Evolutionary conservation across 2,329 filamentous ascomycete species (phyloP), one percentile per base, ranked within the genome.

Genomic region (Mycosphaerella sp.): DNA sequence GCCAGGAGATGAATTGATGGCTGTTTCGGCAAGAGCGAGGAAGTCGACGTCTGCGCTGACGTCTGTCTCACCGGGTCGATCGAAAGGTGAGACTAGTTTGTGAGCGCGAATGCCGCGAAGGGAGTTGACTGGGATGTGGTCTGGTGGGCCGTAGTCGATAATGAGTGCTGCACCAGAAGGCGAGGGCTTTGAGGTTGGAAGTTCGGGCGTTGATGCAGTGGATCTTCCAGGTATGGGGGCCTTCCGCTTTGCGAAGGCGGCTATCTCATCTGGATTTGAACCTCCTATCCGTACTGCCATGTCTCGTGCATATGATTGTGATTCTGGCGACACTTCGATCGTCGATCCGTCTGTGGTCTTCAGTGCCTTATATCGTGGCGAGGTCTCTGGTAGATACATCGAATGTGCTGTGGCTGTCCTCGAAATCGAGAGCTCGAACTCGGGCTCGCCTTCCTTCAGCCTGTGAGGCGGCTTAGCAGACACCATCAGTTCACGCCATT

Each of bases 11-110:
- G 87, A 86, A 35, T 79, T 73, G 41, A 87, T 77, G 0, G 90
- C 90, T 1, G 86, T 78, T 66, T 97, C 90, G 0, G 89, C 90
- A 1, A 98, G 73, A 9, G 85, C 89, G 0, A 81, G 79, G 66
- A 98, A 98, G 69, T 98, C 93, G 0, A 98, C 93, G 65, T 98
- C 91, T 0, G 87, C 91, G 59, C 84, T 89, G 17, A 98, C 75
- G 66, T 98, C 93, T 2, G 94, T 89, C 21, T 85, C 79, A 0
- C 93, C 93, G 0, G 93, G 87, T 5, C 81, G 76, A 1, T 79
- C 77, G 62, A 98, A 89, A 3, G 93, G 89, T 17, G 83, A 89
- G 41, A 95, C 86, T 18, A 79, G 77, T 18, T 76, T 74, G 71
- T 98, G 93, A 12, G 78, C 75, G 32, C 83, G 80, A 68, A 98